Evolutionary conservation across 768 basidiomycete species (phyloP), one percentile per base, ranked within the genome.

Genomic region (Leccinum disarticulatum): DNA sequence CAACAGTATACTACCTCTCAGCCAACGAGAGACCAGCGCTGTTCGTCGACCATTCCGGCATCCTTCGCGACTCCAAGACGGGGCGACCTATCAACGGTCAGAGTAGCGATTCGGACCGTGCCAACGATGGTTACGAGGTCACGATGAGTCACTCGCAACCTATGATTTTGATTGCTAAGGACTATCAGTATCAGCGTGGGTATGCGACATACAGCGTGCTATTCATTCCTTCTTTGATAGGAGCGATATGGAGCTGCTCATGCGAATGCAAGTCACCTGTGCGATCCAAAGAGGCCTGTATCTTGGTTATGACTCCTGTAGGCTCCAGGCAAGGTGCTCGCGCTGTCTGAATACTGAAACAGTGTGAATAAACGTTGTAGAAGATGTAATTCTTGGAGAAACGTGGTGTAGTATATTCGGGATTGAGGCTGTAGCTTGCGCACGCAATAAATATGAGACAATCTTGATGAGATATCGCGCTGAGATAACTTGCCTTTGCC

Each of bases 161-260:
- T 2, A 19, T 43, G n/a, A 6, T 43, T 53, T 28, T 54, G 17
- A 52, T 61, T 56, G 53, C 60, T 50, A 38, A 50, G 41, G 25
- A 2, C 9, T 41, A 48, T 58, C 56, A 35, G 43, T 62, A 68
- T 47, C 53, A 31, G 33, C 46, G 51, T 55, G 57, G 59, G 55
- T 43, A 43, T 43, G n/a, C 4, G 17, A n/a, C 2, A 59, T 56
- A 35, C 62, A 85, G 88, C 87, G 38, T 87, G 89, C 11, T 92
- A 92, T 69, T 91, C 88, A 92, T 69, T 91, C 88, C 57, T 93
- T 93, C 80, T 94, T 93, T 69, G 92, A 90, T 64, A 87, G 84
- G 61, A 87, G 85, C 30, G 89, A 90, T 66, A 78, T 90, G 50
- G 87, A 87, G 61, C 66, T 87, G 33, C 78, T 90, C 46, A 85